These are phyloP conservation scores for Monilinia vaccinii-corymbosi DNA, from an alignment of 2,329 filamentous ascomycete species.

Conservation along the genomic window DNA sequence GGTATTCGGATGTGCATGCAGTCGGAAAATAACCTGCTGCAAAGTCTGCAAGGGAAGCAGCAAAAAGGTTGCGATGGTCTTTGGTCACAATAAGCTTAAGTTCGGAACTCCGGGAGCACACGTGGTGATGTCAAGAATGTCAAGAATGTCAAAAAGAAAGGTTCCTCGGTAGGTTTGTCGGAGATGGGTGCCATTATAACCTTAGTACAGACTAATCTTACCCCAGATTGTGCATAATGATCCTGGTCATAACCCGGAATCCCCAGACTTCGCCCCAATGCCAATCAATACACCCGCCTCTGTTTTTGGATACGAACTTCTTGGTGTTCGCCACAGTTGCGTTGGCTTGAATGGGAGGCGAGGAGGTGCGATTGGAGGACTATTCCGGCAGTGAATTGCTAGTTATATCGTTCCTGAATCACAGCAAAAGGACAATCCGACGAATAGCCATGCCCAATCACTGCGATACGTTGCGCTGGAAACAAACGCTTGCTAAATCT, in stretches of 20 bases:
- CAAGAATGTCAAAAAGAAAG: constrained; percentile 4
- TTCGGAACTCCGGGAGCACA: neutral
- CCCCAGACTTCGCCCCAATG: constrained; percentile 2
- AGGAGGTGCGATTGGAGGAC: neutral
- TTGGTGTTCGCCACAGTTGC: neutral
- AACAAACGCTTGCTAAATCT: neutral
- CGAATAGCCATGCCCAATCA: neutral
- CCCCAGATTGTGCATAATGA: neutral
- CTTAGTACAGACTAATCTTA: neutral
- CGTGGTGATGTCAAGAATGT: neutral
- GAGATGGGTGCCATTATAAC: neutral
- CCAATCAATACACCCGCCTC: neutral
- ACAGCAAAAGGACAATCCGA: neutral
- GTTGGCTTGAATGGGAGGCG: neutral
- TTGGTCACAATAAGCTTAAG: neutral
- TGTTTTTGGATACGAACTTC: neutral
- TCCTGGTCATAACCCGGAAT: constrained; percentile 4
- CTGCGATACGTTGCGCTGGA: neutral
- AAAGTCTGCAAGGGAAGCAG: neutral
- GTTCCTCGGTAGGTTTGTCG: neutral
- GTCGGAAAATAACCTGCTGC: neutral
- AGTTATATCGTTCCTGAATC: constrained; percentile 1
- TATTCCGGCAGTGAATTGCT: neutral
- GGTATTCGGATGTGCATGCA: neutral
- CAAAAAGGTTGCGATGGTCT: neutral